phyloP scores from a whole-genome alignment of 2,329 filamentous ascomycete species.

The Lizonia empirigonia region DNA sequence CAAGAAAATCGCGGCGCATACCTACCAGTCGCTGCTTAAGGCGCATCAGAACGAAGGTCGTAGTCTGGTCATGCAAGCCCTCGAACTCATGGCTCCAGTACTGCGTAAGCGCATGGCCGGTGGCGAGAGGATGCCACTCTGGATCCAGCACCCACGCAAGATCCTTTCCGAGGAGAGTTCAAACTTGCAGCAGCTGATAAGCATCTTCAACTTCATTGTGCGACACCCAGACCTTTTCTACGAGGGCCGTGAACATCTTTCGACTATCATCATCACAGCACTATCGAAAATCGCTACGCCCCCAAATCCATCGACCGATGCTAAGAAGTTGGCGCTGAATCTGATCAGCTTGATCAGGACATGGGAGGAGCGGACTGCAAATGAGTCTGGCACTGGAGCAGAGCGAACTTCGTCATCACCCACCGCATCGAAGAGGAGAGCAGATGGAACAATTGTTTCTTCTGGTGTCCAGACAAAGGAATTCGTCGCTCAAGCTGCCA shows the following conservation, averaged over 20 bases:
- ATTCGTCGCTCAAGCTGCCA: constrained; percentile 55
- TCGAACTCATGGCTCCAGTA: constrained; percentile 94
- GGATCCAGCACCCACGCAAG: constrained; percentile 87
- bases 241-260: constrained; percentile 89
- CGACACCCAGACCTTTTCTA: constrained; percentile 93
- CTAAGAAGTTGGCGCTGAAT: constrained; percentile 86
- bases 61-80: constrained; percentile 86
- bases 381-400: constrained; percentile 52
- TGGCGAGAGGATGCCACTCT: constrained; percentile 77
- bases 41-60: constrained; percentile 96
- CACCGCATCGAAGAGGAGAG: constrained; percentile 70
- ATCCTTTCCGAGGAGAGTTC: constrained; percentile 93
- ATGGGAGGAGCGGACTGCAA: constrained; percentile 87
- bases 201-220: constrained; percentile 96
- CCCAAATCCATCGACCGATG: constrained; percentile 85
- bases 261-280: constrained; percentile 84
- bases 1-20: constrained; percentile 91
- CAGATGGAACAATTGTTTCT: constrained; percentile 66
- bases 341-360: constrained; percentile 89
- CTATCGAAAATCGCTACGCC: constrained; percentile 85
- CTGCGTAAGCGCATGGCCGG: constrained; percentile 80
- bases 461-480: constrained; percentile 58
- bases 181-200: constrained; percentile 93
- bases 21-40: constrained; percentile 88
- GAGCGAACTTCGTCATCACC: constrained; percentile 69